phyloP scores from a whole-genome alignment of 805 yeast species.

The Nakazawaea wickerhamii region DNA sequence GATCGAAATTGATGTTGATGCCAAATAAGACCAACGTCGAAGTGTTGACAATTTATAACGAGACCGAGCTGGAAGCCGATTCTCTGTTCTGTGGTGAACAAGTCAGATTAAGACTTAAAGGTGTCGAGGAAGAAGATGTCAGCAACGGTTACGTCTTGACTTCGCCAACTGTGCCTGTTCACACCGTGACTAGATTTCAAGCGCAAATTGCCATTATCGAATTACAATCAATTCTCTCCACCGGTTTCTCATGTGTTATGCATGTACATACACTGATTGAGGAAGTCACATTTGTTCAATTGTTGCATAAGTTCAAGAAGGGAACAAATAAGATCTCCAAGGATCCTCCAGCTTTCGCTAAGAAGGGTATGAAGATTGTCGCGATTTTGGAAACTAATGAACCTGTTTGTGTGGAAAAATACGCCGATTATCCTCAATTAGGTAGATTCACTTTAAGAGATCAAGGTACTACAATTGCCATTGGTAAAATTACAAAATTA shows the following conservation, averaged over 20 bases:
- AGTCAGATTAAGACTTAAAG: conserved; percentile 87
- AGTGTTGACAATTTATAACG: conserved; percentile 83
- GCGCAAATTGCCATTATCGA: conserved; percentile 98
- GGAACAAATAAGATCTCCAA: conserved; percentile 95
- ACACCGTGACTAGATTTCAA: conserved; percentile 84
- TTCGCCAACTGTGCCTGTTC: conserved; percentile 81
- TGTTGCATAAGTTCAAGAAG: conserved; percentile 90
- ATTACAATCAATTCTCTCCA: conserved; percentile 86
- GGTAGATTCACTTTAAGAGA: conserved; percentile 98
- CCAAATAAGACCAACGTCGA: conserved; percentile 85
- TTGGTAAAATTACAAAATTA: conserved; percentile 93
- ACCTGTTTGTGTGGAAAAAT: conserved; percentile 92
- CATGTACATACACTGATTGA: conserved; percentile 98
- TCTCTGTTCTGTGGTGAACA: conserved; percentile 95
- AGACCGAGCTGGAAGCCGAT: conserved; percentile 91
- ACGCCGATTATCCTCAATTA: conserved; percentile 86
- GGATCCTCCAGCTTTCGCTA: conserved; percentile 97
- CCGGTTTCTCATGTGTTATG: conserved; percentile 98
- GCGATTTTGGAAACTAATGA: conserved; percentile 82
- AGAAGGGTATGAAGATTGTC: conserved; percentile 97
- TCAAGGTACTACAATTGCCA: conserved; percentile 97
- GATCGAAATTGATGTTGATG: conserved; percentile 74
- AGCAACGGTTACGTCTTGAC: conserved; percentile 89
- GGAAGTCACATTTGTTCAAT: conserved; percentile 77
- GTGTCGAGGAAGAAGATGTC: conserved; percentile 96